Evolutionary conservation across 305 asterid species (phyloP).

Genomic region (Fraxinus floribunda): DNA sequence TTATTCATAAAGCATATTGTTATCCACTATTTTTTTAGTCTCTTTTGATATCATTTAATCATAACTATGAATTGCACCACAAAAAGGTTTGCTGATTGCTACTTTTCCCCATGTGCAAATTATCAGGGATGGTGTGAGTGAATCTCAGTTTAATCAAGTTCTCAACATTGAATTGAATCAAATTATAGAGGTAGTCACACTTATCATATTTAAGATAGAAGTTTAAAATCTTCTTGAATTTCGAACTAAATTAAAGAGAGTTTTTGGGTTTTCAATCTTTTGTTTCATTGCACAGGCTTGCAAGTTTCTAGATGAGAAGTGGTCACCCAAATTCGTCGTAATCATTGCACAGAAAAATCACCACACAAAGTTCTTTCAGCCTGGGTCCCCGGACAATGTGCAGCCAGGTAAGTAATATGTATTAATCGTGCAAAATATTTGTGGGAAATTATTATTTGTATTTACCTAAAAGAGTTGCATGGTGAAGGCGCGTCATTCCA

Average conservation of each 20-base stretch:
- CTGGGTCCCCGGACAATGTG: slow-evolving; percentile 79
- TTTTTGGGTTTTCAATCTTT: neutral
- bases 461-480: neutral
- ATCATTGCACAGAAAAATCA: slow-evolving; percentile 93
- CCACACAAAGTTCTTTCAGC: slow-evolving; percentile 83
- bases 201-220: neutral
- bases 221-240: neutral
- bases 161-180: slow-evolving; percentile 77
- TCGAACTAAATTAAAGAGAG: neutral
- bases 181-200: slow-evolving; percentile 61
- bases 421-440: neutral
- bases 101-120: neutral
- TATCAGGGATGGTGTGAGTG: slow-evolving; percentile 95
- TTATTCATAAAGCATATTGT: too few species aligned
- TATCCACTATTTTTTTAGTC: too few species aligned
- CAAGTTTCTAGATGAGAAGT: slow-evolving; percentile 72
- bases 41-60: neutral
- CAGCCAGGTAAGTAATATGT: slow-evolving; percentile 58
- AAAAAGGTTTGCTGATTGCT: neutral
- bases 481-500: neutral
- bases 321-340: slow-evolving; percentile 82
- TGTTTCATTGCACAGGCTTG: slow-evolving; percentile 59
- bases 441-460: neutral
- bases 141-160: slow-evolving; percentile 90
- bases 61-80: neutral